phyloP scores from a whole-genome alignment of 805 yeast species.

The Candida krabiensis region DNA sequence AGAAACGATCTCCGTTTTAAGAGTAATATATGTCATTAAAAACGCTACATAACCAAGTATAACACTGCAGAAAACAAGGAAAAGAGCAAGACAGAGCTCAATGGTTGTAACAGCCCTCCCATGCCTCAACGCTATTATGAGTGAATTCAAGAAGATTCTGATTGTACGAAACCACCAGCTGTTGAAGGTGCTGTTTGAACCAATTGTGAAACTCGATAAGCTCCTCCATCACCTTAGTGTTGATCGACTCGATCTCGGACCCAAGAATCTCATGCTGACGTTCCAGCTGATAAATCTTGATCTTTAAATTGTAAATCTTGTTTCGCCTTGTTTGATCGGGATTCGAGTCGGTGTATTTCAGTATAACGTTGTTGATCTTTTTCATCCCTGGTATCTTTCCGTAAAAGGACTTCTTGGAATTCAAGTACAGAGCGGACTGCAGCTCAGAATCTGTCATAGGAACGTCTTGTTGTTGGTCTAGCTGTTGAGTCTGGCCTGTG shows the following conservation, averaged over 20 bases:
- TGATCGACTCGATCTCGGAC: slow-evolving; percentile 27
- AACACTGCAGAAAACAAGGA: too few species aligned
- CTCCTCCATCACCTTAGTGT: slow-evolving; percentile 24
- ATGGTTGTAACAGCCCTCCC: slow-evolving; percentile 27
- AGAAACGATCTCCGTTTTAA: too few species aligned
- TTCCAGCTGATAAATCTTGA: slow-evolving; percentile 32
- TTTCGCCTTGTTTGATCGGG: slow-evolving; percentile 36
- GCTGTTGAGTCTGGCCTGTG: slow-evolving; percentile 15
- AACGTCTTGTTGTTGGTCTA: slow-evolving; percentile 18
- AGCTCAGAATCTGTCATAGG: slow-evolving; percentile 34
- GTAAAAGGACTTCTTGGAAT: slow-evolving; percentile 28
- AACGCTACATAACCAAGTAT: too few species aligned
- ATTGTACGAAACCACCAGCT: slow-evolving; percentile 24
- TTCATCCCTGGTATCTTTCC: slow-evolving; percentile 37
- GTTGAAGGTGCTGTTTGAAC: slow-evolving; percentile 28
- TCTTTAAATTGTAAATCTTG: slow-evolving; percentile 29
- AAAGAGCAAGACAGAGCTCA: too few species aligned
- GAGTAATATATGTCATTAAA: too few species aligned
- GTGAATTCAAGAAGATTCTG: slow-evolving; percentile 23
- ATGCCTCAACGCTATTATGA: slow-evolving; percentile 23
- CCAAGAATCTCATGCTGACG: slow-evolving; percentile 29
- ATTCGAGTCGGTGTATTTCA: slow-evolving; percentile 35
- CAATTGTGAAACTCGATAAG: slow-evolving; percentile 31
- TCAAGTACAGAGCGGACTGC: slow-evolving; percentile 30
- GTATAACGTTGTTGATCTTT: slow-evolving; percentile 33